Percentiles rank a stretch among this genome's conserved stretches.
These are phyloP conservation scores for Dendrobium officinale DNA, from an alignment of 106 monocot genomes.

Conservation along the genomic window DNA sequence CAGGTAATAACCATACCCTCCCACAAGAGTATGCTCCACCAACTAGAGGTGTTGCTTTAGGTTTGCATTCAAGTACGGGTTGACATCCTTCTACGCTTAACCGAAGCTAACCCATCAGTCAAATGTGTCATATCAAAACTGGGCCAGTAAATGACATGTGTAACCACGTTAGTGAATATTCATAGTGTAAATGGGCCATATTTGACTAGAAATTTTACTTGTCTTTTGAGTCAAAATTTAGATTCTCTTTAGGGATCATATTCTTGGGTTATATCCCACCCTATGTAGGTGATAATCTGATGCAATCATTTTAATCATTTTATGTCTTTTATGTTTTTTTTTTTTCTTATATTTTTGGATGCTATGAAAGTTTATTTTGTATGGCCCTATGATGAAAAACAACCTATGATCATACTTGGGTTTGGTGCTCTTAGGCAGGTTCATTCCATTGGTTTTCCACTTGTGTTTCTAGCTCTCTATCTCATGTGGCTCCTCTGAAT, in stretches of 20 bases:
- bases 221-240: neutral
- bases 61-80: neutral
- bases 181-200: neutral
- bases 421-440: no score
- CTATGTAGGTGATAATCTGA: neutral
- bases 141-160: neutral
- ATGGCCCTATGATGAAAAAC: no score
- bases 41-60: neutral
- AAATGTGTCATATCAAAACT: neutral
- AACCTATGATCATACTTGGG: no score
- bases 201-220: neutral
- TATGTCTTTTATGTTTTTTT: no score
- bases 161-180: neutral
- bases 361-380: no score
- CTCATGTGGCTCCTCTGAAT: no score
- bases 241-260: neutral
- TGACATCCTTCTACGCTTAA: neutral
- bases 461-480: no score
- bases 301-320: no score
- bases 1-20: neutral
- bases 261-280: neutral
- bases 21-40: neutral
- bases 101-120: neutral
- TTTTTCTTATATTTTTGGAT: no score
- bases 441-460: no score